A percentile compares a stretch with the other conserved stretches of the same genome.
Evolutionary conservation across 169 alveolate genomes (phyloP).

Genomic region (Plasmodium falciparum): DNA sequence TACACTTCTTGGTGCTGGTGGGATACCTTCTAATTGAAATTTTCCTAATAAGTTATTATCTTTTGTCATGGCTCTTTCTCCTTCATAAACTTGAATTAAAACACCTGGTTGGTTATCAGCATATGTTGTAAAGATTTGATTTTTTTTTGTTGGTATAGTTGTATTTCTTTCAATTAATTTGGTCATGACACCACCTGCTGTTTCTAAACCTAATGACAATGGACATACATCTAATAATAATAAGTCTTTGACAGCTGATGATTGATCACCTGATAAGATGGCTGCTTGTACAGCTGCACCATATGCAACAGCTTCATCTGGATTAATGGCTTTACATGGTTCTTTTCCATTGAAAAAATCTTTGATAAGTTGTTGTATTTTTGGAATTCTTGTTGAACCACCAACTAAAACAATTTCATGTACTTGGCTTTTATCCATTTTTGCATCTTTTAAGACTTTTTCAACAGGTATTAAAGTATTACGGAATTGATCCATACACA

Average conservation of each 20-base stretch:
- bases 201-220: too few species aligned
- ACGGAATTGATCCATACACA: slow-evolving; percentile 95
- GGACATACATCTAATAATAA: too few species aligned
- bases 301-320: slow-evolving; percentile 97
- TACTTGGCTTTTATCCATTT: slow-evolving; percentile 92
- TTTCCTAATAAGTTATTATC: too few species aligned
- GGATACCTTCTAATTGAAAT: too few species aligned
- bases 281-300: slow-evolving; percentile 98
- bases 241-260: slow-evolving; percentile 91
- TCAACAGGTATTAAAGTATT: slow-evolving; percentile 96
- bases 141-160: too few species aligned
- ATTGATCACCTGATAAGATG: slow-evolving; percentile 92
- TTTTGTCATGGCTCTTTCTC: too few species aligned
- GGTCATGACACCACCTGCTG: too few species aligned
- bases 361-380: slow-evolving; percentile 93
- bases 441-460: slow-evolving; percentile 96
- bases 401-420: slow-evolving; percentile 98
- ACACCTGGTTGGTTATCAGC: too few species aligned
- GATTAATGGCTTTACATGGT: slow-evolving; percentile 94
- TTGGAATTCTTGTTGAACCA: slow-evolving; percentile 98
- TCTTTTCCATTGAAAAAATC: slow-evolving; percentile 95
- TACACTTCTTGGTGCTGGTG: too few species aligned
- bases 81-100: too few species aligned
- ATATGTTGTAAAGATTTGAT: too few species aligned
- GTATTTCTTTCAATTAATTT: too few species aligned